Evolutionary conservation across 345 rosid species (phyloP), one percentile per base, ranked within the genome.

Genomic region (Corchorus capsularis): DNA sequence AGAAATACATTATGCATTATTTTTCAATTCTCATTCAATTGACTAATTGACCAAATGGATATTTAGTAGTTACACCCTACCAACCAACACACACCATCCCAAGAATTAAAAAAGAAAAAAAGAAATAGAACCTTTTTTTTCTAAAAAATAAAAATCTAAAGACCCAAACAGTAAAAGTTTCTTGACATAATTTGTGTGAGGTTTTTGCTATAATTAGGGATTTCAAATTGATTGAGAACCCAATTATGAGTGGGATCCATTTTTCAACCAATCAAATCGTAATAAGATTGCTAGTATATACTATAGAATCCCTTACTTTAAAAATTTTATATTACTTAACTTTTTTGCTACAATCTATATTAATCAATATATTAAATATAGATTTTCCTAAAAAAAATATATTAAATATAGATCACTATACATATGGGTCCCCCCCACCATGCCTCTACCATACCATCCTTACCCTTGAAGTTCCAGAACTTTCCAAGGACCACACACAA

Each of bases 401-500:
- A n/a, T 27, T 27, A 27, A 27, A 0, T 27, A 27, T 27, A 27
- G 27, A 27, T 27, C 27, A 19, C 1, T 45, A 45, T 6, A 27
- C 27, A 27, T 27, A 13, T 20, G 71, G 71, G 54, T 46, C 71
- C 35, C 6, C 13, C 6, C 13, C 53, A 43, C 50, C 70, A 45
- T 65, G 50, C 46, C 34, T 19, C 16, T 35, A 19, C 55, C 55
- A 22, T 67, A 11, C n/a, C n/a, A 4, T 65, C 52, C 12, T 1
- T 27, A 27, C 17, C 34, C 16, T 20, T 46, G 8, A 67, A 46
- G 55, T 67, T 67, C 71, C 71, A 67, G 55, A 67, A 67, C 55
- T 46, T 46, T 67, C 71, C 5, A 67, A 6, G 41, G 64, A 32
- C 41, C 64, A 60, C 64, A 7, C 22, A 56, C 12, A 8, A 56